Evolutionary conservation across 345 rosid species (phyloP), one percentile per base, ranked within the genome.

Genomic region (Aurinia saxatilis): DNA sequence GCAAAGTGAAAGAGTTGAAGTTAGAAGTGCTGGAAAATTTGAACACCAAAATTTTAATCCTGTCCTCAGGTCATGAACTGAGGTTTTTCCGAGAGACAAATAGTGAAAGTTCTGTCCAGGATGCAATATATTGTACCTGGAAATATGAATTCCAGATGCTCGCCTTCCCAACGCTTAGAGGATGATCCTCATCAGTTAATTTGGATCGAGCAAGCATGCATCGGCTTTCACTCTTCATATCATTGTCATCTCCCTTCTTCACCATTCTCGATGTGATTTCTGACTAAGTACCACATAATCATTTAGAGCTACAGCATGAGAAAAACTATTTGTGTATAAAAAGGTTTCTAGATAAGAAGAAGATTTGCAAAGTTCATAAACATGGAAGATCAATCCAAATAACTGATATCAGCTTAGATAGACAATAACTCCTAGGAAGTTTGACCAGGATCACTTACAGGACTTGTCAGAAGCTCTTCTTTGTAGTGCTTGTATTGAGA

Each of bases 111-210:
- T 10, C 36, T 19, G 37, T 11, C 10, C 19, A 42, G 54, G 48
- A 10, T 48, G 60, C 42, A 53, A 53, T 51, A 45, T 52, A 51
- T 46, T 48, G 51, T 78, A 93, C 99, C 99, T 93, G 92, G 72
- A 93, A 93, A 77, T 84, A 93, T 48, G 83, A 75, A 82, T 90
- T 90, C 99, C 99, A 93, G 71, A 87, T 60, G 78, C 99, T 93
- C 25, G 75, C 81, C 73, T 85, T 80, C 69, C 95, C 97, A 53
- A 85, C 86, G 81, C 95, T 90, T 78, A 93, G 67, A 68, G 99
- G 99, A 86, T 93, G 99, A 63, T 93, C 97, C 52, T 82, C 97
- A 41, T 86, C 90, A 71, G 87, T 68, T 58, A 93, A 78, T 54
- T 84, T 81, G 15, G 86, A 84, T 69, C 99, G 85, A 13, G 87